A percentile compares a stretch with the other conserved stretches of the same genome.
These are phyloP conservation scores for Xylaria intraflava DNA, from an alignment of 495 filamentous ascomycete species.

Conservation along the genomic window DNA sequence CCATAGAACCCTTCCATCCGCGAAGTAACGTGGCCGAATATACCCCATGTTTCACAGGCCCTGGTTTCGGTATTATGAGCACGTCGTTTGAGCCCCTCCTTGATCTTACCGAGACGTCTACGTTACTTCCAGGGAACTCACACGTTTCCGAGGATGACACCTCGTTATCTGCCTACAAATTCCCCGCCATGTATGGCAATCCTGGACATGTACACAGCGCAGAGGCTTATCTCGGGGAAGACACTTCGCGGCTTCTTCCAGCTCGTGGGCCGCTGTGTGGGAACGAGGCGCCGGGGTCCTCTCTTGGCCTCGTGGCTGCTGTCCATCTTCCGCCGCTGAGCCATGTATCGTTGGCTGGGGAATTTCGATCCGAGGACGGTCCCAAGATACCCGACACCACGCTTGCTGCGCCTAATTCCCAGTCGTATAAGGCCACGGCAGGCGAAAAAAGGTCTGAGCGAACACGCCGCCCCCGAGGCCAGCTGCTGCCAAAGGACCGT, in stretches of 20 bases:
- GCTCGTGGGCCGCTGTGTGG: conserved; percentile 3
- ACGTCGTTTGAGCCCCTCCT: not conserved
- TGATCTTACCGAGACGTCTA: not conserved
- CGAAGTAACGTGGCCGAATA: conserved; percentile 3
- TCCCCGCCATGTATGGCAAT: not conserved
- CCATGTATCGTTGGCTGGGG: not conserved
- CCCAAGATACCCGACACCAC: not conserved
- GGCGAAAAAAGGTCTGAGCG: not conserved
- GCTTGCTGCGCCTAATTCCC: not conserved
- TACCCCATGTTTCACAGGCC: conserved; percentile 3
- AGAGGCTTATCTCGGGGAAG: not conserved
- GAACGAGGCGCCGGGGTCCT: not conserved
- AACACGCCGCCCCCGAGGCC: conserved; percentile 12
- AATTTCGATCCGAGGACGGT: not conserved
- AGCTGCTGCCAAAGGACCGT: conserved; percentile 13
- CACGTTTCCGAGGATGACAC: not conserved
- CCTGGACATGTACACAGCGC: not conserved
- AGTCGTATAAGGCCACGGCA: not conserved
- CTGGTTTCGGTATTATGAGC: not conserved
- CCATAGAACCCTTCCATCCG: conserved; percentile 1
- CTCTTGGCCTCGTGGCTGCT: not conserved
- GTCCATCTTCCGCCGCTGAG: not conserved
- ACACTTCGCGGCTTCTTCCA: not conserved
- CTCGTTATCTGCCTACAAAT: not conserved
- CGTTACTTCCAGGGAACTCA: not conserved